These are phyloP conservation scores for Fusarium sp. DNA, from an alignment of 2,329 filamentous ascomycete species.

Conservation along the genomic window DNA sequence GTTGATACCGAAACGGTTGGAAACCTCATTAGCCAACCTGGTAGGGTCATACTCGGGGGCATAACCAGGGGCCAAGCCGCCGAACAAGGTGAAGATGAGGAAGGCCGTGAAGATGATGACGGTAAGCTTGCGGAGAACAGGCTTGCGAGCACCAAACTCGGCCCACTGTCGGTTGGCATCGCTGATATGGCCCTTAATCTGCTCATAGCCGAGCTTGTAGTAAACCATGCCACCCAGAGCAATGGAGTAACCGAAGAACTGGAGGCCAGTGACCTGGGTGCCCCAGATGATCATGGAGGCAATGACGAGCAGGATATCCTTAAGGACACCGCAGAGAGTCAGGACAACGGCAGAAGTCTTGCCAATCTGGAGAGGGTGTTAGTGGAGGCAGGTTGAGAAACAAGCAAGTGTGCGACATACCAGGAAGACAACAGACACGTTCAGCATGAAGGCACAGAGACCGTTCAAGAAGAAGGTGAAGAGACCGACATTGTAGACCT, in stretches of 20 bases:
- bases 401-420: constrained; percentile 65
- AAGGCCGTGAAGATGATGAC: constrained; percentile 76
- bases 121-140: constrained; percentile 83
- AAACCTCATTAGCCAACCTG: constrained; percentile 64
- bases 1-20: constrained; percentile 65
- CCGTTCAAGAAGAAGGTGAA: constrained; percentile 83
- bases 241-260: constrained; percentile 88
- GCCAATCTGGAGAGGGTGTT: constrained; percentile 76
- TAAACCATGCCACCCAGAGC: constrained; percentile 83
- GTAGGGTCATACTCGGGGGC: constrained; percentile 69
- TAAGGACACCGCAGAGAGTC: constrained; percentile 89
- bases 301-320: constrained; percentile 87
- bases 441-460: constrained; percentile 83
- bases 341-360: constrained; percentile 90
- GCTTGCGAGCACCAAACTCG: constrained; percentile 85
- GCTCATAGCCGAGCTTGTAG: constrained; percentile 89
- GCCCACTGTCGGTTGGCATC: constrained; percentile 85
- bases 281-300: constrained; percentile 88
- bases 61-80: constrained; percentile 75
- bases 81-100: constrained; percentile 79
- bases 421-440: constrained; percentile 89
- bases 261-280: constrained; percentile 80
- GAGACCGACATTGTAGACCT: constrained; percentile 82
- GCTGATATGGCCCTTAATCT: constrained; percentile 83
- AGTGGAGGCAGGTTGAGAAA: constrained; percentile 26